Percentiles rank a stretch among this genome's conserved stretches.
These are phyloP conservation scores for Zygosaccharomyces pseudobailii DNA, from an alignment of 1,139 yeast genomes.

Conservation along the genomic window DNA sequence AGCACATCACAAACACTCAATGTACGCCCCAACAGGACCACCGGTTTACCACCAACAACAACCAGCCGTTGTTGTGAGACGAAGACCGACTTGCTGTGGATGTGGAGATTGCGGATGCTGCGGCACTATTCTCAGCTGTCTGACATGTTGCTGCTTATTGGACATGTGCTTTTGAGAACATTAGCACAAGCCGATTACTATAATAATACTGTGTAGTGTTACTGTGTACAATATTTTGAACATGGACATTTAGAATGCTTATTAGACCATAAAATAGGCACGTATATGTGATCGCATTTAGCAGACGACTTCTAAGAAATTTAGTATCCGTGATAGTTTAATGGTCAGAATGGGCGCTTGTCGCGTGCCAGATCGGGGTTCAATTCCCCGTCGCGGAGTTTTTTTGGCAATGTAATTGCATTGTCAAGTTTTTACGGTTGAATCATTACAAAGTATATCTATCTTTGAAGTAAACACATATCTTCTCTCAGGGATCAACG, in stretches of 20 bases:
- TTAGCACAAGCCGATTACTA: background rate
- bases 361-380: slow-evolving; percentile 39
- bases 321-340: slow-evolving; percentile 36
- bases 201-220: background rate
- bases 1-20: background rate
- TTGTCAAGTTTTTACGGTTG: too few relatives aligned
- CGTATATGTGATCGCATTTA: too few relatives aligned
- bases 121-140: background rate
- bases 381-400: slow-evolving; percentile 39
- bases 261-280: too few relatives aligned
- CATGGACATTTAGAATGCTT: background rate
- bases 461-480: too few relatives aligned
- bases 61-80: background rate
- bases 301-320: background rate
- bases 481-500: too few relatives aligned
- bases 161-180: background rate
- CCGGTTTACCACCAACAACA: background rate
- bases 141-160: slow-evolving; percentile 1
- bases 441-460: too few relatives aligned
- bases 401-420: background rate
- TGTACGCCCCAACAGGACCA: background rate
- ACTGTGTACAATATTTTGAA: background rate
- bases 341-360: slow-evolving; percentile 39
- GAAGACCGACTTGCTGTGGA: slow-evolving; percentile 6
- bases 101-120: slow-evolving; percentile 9